Conservation (phyloP, 2,329 filamentous ascomycete genomes). For the Cercospora sp. region DNA sequence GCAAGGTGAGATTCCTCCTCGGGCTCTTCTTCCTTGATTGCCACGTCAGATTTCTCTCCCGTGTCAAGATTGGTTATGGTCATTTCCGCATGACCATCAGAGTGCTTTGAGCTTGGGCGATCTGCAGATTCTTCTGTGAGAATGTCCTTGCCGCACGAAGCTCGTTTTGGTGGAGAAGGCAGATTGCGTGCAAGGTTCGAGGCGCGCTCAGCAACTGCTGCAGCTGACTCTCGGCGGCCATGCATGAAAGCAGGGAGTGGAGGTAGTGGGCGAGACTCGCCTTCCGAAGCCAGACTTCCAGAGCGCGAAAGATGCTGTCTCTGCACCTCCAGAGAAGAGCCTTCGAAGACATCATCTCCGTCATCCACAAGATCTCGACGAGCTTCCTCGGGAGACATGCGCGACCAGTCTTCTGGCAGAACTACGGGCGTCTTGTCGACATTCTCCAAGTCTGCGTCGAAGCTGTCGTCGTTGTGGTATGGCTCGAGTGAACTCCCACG, state of each 20-base stretch:
- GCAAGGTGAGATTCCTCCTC: conserved; percentile 40
- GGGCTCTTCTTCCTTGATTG: conserved; percentile 25
- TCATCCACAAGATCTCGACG: conserved; percentile 55
- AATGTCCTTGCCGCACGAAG: conserved; percentile 64
- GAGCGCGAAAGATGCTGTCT: conserved; percentile 63
- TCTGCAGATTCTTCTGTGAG: conserved; percentile 13
- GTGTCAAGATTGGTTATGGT: conserved; percentile 35
- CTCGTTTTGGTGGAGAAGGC: conserved; percentile 69
- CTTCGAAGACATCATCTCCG: conserved; percentile 68
- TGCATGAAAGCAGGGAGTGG: conserved; percentile 70
- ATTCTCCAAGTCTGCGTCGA: conserved; percentile 92
- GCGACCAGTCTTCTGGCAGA: conserved; percentile 93
- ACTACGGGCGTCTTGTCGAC: conserved; percentile 97
- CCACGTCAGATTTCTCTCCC: conserved; percentile 29
- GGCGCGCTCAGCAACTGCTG: conserved; percentile 71
- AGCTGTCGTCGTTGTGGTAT: conserved; percentile 65
- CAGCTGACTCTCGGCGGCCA: conserved; percentile 57
- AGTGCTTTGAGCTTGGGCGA: conserved; percentile 28
- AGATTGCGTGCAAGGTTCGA: conserved; percentile 66
- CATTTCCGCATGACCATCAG: conserved; percentile 47
- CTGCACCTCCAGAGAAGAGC: conserved; percentile 49
- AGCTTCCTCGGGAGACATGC: conserved; percentile 66
- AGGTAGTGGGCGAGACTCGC: conserved; percentile 80
- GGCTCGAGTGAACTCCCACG: conserved; percentile 59
- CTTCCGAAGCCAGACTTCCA: conserved; percentile 74